Base-by-base conservation (phyloP, 345 rosid species). In the Gossypium mustelinum region DNA sequence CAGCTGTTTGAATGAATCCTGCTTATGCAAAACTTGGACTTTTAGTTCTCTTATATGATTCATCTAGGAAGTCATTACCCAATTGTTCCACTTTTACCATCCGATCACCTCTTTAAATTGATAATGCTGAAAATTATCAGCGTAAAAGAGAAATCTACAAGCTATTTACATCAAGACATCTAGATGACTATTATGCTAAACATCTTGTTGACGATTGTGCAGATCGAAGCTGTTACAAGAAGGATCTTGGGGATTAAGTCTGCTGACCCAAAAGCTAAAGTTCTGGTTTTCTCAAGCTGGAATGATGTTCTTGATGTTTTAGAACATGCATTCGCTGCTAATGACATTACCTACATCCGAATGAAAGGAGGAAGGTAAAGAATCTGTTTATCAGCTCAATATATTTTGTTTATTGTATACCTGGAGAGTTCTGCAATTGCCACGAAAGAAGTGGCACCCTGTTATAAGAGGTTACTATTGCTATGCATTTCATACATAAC, bases 211-310 rank as follows among this genome's bases (percentile, higher is more conserved):
- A 75, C 18, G 16, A 54, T 66, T 43, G 44, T 84, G 79, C 86
- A 94, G 98, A 86, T 94, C 59, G 98, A 93, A 87, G 98, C 98
- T 70, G 81, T 94, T 76, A 87, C 90, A 2, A 87, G 96, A 85
- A 91, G 98, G 82, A 84, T 92, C 59, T 84, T 92, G 87, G 88
- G 91, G 90, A 92, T 94, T 85, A 92, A 91, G 75, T 85, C 83
- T 68, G 82, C 88, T 7, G 89, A 92, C 79, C 90, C 89, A 11
- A 70, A 83, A 48, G 92, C 97, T 8, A 94, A 94, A 85, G 95
- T 94, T 79, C 92, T 94, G 63, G 97, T 91, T 76, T 94, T 91
- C 86, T 92, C 98, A 48, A 92, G 98, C 83, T 94, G 98, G 98
- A 92, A 94, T 17, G 98, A 92, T 84, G 98, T 94, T 76, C 98